Evolutionary conservation across 148 eudicot species (phyloP).

Genomic region (Nepenthes gracilis): DNA sequence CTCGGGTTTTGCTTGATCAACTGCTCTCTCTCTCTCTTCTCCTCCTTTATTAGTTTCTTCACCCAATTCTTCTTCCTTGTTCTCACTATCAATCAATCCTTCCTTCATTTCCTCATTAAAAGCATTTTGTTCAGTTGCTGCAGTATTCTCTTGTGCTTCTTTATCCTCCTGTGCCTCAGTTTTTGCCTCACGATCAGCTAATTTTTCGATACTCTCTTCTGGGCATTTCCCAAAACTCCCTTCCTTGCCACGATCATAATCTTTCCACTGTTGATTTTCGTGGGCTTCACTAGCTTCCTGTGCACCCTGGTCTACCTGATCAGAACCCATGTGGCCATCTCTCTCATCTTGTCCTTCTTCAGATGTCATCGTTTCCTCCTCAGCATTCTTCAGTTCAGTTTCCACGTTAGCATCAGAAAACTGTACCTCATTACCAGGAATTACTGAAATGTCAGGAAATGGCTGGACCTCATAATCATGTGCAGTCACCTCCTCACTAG

Average conservation of each 20-base stretch:
- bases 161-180: constrained; percentile 1
- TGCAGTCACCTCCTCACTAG: constrained; percentile 14
- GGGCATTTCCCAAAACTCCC: not conserved
- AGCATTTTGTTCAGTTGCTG: not conserved
- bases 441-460: constrained; percentile 38
- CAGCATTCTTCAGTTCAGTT: not conserved
- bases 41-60: not conserved
- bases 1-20: not conserved
- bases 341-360: not conserved
- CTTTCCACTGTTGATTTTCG: not conserved
- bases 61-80: constrained; percentile 10
- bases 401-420: constrained; percentile 21
- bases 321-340: not conserved
- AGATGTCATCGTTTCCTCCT: not conserved
- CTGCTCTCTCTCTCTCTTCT: not conserved
- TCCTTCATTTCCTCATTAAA: not conserved
- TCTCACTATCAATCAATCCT: not conserved
- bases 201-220: not conserved
- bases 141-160: not conserved
- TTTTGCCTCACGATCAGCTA: constrained; percentile 3
- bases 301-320: not conserved
- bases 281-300: not conserved
- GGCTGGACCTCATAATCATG: constrained; percentile 20
- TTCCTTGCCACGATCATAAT: not conserved
- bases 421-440: constrained; percentile 19